Conservation (phyloP, 108 stramenopile species). For the Pinguiococcus pyrenoidosus region DNA sequence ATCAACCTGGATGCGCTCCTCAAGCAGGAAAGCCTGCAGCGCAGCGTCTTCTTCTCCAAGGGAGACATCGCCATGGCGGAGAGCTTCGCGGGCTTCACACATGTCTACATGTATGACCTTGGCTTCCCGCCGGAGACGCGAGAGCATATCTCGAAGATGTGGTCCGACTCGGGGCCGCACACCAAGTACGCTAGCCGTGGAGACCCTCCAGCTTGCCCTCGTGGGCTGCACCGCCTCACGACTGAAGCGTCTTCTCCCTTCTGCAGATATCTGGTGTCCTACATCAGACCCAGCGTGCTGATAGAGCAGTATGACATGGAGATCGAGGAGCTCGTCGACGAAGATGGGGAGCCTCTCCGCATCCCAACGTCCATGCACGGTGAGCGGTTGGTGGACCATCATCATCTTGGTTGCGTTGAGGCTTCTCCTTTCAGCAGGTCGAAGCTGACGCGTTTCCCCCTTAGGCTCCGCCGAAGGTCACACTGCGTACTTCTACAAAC, state of each 20-base stretch:
- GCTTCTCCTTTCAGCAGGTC: background rate
- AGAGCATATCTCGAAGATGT: background rate
- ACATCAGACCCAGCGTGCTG: conserved; percentile 17
- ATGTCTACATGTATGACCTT: conserved; percentile 95
- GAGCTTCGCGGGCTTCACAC: conserved; percentile 85
- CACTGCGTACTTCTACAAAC: conserved; percentile 37
- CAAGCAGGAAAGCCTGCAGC: background rate
- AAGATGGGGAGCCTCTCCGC: too few relatives aligned
- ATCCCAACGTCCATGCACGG: conserved; percentile 4
- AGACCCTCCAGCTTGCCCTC: conserved; percentile 12
- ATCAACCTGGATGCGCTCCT: background rate
- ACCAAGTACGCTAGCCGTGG: too few relatives aligned
- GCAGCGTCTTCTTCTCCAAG: conserved; percentile 46
- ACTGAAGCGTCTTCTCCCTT: conserved; percentile 9
- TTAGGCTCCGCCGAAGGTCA: conserved; percentile 31
- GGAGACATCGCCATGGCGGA: conserved; percentile 66
- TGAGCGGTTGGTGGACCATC: background rate
- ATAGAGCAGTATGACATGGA: conserved; percentile 22
- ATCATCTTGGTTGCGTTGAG: conserved; percentile 7
- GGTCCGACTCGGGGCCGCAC: too few relatives aligned
- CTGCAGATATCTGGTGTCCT: conserved; percentile 30
- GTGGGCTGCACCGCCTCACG: conserved; percentile 20
- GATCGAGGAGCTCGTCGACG: conserved; percentile 5
- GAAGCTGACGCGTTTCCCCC: background rate
- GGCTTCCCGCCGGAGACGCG: conserved; percentile 26